Evolutionary conservation across 2,329 filamentous ascomycete species (phyloP), one percentile per base, ranked within the genome.

Genomic region (Fusarium guadeloupense): DNA sequence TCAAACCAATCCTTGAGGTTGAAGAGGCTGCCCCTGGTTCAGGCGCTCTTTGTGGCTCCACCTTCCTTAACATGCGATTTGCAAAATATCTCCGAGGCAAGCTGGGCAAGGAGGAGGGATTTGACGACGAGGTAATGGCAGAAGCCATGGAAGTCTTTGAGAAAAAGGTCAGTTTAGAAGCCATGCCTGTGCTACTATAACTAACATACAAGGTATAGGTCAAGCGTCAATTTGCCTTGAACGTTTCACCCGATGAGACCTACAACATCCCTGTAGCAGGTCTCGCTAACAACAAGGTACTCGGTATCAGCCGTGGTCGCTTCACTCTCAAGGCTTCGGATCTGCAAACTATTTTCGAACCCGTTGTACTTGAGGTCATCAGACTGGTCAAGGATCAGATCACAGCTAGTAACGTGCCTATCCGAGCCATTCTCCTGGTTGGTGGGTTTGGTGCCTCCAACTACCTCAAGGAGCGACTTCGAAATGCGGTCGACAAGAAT

Each of bases 401-500:
- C 45, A 62, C 70, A 3, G 64, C 74, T 33, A 74, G 74, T 30
- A 68, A 72, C 9, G 71, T 74, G 5, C 73, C 76, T 23, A 75
- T 80, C 54, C 72, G 74, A 20, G 77, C 76, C 30, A 74, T 81
- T 31, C 69, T 82, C 5, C 69, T 82, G 6, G 78, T 81, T 20
- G 79, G 79, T 31, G 80, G 80, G 2, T 81, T 81, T 42, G 78
- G 80, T 12, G 71, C 74, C n/a, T 79, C 76, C n/a, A 74, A 72
- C 40, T 81, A 81, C 58, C 73, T 81, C 25, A 77, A 77, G 57
- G 71, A 78, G 57, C 69, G 76, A 13, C 66, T 83, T 9, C 69
- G 72, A 42, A 65, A 71, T 45, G 62, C 74, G 0, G 66, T 80
- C 16, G 70, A 71, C 26, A 58, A 59, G 17, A 68, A 67, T 1